Percentiles rank a stretch among this genome's conserved stretches.
phyloP scores from a whole-genome alignment of 2,329 filamentous ascomycete species.

The Neopestalotiopsis sp. region DNA sequence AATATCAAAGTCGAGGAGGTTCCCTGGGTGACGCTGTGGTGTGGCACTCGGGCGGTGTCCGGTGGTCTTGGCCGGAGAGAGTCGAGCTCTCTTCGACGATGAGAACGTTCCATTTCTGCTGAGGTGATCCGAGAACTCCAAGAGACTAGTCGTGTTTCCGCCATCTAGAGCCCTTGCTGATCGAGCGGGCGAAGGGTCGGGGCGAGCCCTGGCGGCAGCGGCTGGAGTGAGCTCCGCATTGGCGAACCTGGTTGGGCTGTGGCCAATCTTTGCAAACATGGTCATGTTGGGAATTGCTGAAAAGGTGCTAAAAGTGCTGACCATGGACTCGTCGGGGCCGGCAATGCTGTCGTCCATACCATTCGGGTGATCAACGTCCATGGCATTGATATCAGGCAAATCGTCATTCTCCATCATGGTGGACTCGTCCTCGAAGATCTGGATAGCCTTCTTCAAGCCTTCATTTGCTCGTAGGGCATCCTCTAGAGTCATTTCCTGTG shows the following conservation, averaged over 20 bases:
- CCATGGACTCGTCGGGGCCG: conserved; percentile 71
- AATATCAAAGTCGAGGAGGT: conserved; percentile 88
- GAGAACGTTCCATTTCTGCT: conserved; percentile 39
- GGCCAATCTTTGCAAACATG: conserved; percentile 76
- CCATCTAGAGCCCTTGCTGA: conserved; percentile 47
- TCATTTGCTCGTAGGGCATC: conserved; percentile 61
- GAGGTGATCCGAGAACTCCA: conserved; percentile 85
- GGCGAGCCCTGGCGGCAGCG: conserved; percentile 43
- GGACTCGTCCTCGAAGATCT: conserved; percentile 63
- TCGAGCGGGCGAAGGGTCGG: conserved; percentile 42
- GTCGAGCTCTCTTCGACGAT: conserved; percentile 44
- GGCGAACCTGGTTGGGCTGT: conserved; percentile 64
- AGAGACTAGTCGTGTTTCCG: conserved; percentile 69
- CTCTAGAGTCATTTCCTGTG: conserved; percentile 53
- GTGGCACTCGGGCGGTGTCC: conserved; percentile 43
- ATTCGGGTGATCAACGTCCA: conserved; percentile 35
- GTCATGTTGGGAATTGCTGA: conserved; percentile 90
- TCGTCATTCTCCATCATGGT: conserved; percentile 38
- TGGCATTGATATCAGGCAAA: conserved; percentile 36
- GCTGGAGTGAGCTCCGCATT: conserved; percentile 40
- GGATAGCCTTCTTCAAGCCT: conserved; percentile 63
- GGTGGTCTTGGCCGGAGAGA: conserved; percentile 52
- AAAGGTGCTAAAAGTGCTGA: conserved; percentile 88
- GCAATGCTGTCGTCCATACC: conserved; percentile 43
- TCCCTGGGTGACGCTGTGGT: conserved; percentile 63